Percentiles rank a stretch among this genome's conserved stretches.
These are phyloP conservation scores for Ceratocystis papillata DNA, from an alignment of 2,329 filamentous ascomycete species.

Conservation along the genomic window DNA sequence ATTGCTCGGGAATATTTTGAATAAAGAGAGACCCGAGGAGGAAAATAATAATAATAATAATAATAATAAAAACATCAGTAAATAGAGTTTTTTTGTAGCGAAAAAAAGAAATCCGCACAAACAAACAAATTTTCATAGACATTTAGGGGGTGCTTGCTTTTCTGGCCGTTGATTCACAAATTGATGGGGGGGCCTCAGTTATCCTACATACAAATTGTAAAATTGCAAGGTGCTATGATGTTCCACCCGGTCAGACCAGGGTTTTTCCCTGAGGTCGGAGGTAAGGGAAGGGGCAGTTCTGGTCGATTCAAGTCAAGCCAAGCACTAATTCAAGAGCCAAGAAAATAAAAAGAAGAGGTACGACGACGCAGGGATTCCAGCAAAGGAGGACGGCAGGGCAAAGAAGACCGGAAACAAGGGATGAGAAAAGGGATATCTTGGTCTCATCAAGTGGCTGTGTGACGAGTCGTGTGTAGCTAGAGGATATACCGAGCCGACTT, in stretches of 20 bases:
- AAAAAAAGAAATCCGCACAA: too few relatives aligned
- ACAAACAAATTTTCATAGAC: not conserved
- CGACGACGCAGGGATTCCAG: not conserved
- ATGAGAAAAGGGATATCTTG: not conserved
- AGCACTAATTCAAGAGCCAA: not conserved
- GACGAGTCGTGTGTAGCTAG: not conserved
- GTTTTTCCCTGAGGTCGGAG: not conserved
- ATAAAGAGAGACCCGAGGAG: too few relatives aligned
- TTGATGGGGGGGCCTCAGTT: not conserved
- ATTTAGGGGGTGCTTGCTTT: not conserved
- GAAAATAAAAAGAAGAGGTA: not conserved
- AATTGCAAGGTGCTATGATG: conserved; percentile 9
- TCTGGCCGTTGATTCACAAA: not conserved
- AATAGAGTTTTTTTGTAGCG: too few relatives aligned
- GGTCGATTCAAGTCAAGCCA: not conserved
- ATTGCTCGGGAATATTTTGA: too few relatives aligned
- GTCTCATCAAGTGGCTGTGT: not conserved
- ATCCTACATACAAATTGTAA: not conserved
- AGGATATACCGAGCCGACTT: not conserved
- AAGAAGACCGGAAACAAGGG: not conserved
- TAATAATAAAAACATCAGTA: too few relatives aligned
- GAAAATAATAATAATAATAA: not conserved
- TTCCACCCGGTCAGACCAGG: conserved; percentile 1
- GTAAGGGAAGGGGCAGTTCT: not conserved
- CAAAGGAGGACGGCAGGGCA: not conserved